Evolutionary conservation across 2,329 filamentous ascomycete genomes (phyloP).

Genomic region (Phialophora verrucosa): DNA sequence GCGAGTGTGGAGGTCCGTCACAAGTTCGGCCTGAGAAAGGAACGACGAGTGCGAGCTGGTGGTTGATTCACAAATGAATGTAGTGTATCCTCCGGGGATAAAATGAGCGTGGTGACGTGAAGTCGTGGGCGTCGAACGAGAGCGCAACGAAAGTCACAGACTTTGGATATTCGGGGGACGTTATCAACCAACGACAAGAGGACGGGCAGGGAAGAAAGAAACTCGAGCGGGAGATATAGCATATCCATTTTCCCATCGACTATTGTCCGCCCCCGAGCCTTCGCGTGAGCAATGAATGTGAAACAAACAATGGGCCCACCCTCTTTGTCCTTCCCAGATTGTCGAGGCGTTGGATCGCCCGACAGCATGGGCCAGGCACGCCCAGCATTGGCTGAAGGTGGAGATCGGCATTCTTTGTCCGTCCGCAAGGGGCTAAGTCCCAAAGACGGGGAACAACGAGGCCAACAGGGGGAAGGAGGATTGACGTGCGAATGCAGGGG

Average conservation of each 20-base stretch:
- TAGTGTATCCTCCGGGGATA: conserved; percentile 34
- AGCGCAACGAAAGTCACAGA: conserved; percentile 38
- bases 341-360: conserved; percentile 32
- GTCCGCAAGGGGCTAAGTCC: conserved; percentile 8
- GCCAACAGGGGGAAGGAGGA: conserved; percentile 15
- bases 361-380: conserved; percentile 14
- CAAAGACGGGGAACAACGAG: conserved; percentile 20
- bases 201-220: conserved; percentile 16
- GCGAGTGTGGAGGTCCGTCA: not conserved
- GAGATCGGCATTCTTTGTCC: conserved; percentile 15
- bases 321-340: conserved; percentile 31
- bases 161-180: conserved; percentile 29
- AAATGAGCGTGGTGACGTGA: conserved; percentile 34
- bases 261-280: conserved; percentile 19
- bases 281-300: conserved; percentile 22
- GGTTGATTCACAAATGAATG: conserved; percentile 25
- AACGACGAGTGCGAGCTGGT: not conserved
- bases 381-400: conserved; percentile 19
- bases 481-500: conserved; percentile 29
- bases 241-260: conserved; percentile 8
- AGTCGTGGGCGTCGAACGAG: conserved; percentile 23
- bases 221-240: conserved; percentile 26
- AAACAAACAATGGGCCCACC: conserved; percentile 32
- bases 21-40: conserved; percentile 17
- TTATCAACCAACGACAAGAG: conserved; percentile 25